Base-by-base conservation (phyloP, 2,329 filamentous ascomycete species). In the Stagonosporopsis cucurbitacearum region DNA sequence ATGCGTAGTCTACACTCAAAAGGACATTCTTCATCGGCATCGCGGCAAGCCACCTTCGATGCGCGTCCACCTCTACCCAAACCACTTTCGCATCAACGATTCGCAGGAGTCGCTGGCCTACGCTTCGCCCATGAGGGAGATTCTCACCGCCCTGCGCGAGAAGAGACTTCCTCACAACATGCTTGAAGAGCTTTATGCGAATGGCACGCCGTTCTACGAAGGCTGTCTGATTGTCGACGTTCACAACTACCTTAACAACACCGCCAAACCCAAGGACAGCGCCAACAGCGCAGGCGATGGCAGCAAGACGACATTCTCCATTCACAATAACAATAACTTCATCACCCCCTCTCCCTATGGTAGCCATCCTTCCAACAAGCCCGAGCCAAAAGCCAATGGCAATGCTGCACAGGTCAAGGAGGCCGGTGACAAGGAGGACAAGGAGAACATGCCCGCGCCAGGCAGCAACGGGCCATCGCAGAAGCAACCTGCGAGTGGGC, bases 101-200 rank as follows among this genome's bases (percentile, higher is more conserved):
- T 94, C 97, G 76, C 92, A 96, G 75, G 91, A 93, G 69, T 94
- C 90, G 71, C 97, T 96, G 67, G 84, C 86, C 5, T 98, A 98
- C 76, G 91, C 91, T 68, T 96, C 92, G 19, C 92, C 95, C 22
- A 97, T 98, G 93, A 87, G 84, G 66, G 77, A 91, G 64, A 81
- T 91, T 45, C 81, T 97, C 33, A 87, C 96, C 63, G 92, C 96
- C 74, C 76, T 98, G 41, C 84, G 84, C 62, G 81, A 80, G 37
- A 86, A 89, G 53, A 96, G 91, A 0, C 82, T 99, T 32, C 95
- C 95, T 1, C 92, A 97, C 75, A 92, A 97, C 65, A 86, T 98
- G 72, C 79, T 98, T 11, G 86, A 89, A 43, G 89, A 94, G 64
- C 85, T 99, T 50, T 82, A 87, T 25, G 82, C 86, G 43, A 81